These are phyloP conservation scores for Metschnikowia anglica DNA, from an alignment of 805 yeast genomes.

Conservation along the genomic window DNA sequence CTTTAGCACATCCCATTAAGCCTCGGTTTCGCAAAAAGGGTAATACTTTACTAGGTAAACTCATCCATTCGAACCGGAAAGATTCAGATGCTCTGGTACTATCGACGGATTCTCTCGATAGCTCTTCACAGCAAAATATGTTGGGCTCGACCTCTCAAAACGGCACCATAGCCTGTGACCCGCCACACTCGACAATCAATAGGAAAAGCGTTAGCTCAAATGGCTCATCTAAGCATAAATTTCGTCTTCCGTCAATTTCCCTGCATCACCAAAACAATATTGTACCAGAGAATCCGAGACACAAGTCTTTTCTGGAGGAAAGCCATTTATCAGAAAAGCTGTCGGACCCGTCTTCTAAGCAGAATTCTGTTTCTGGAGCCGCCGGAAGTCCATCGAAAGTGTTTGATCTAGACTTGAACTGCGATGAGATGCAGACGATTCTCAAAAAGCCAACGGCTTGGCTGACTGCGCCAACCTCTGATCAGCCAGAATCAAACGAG, in stretches of 20 bases:
- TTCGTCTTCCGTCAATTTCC: constrained; percentile 37
- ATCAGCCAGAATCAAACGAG: constrained; percentile 1
- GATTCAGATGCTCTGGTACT: constrained; percentile 26
- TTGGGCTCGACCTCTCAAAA: constrained; percentile 4
- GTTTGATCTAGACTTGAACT: constrained; percentile 46
- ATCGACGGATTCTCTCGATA: constrained; percentile 7
- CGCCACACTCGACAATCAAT: constrained; percentile 1
- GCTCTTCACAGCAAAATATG: not conserved
- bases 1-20: constrained; percentile 49
- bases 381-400: constrained; percentile 17
- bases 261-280: constrained; percentile 28
- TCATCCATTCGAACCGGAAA: constrained; percentile 37
- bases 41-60: constrained; percentile 38
- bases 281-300: constrained; percentile 9
- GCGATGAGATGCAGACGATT: constrained; percentile 53
- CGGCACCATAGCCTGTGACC: not conserved
- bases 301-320: constrained; percentile 16
- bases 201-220: constrained; percentile 16
- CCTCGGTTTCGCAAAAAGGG: constrained; percentile 44
- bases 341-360: constrained; percentile 14
- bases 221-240: constrained; percentile 32
- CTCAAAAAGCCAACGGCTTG: constrained; percentile 29
- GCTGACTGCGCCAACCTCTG: not conserved
- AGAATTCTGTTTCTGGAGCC: constrained; percentile 17
- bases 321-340: constrained; percentile 14